Base-by-base conservation (phyloP, 331 rosid genomes). In the Quercus tomentella region DNA sequence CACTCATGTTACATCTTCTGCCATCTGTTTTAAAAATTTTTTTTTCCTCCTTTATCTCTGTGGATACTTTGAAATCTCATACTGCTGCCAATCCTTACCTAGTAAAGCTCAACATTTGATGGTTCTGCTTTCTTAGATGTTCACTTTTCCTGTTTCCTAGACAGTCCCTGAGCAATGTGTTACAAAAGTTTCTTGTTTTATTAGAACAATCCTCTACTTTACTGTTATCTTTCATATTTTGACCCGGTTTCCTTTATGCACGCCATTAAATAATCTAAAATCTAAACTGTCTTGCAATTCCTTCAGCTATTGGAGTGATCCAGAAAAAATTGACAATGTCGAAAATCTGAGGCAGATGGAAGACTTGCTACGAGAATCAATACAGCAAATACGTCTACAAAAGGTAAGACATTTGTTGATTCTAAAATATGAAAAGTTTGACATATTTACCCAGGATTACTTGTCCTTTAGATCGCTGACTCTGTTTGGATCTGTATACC, bases 301-400 rank as follows among this genome's bases (percentile, higher is more conserved):
- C 33, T 86, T 80, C 90, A 91, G 97, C 87, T 82, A 68, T 78
- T 92, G 96, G 96, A 85, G 75, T 77, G 88, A 91, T 71, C 72
- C 86, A 18, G 91, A 91, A 70, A 89, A 83, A 88, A 84, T 89
- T 81, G 57, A 86, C 28, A 77, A 81, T 82, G 74, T 88, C 16
- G 91, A 91, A 52, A 88, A 85, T 78, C 93, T 92, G 45, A 77
- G 70, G 69, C 96, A 89, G 86, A 91, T 91, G 92, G 96, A 92
- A 86, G 87, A 85, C 65, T 80, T 75, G 4, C 82, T 92, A 54
- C 82, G 84, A 81, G 89, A 92, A 78, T 92, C 96, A 73, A 80
- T 92, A 71, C 82, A 85, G 61, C 85, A 71, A 72, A 73, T 89
- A 52, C 70, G 70, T 70, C 63, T 81, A 55, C 89, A 82, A 21